Evolutionary conservation across 192 early-diverging fungal genomes (phyloP).

Genomic region (Linnemannia hyalina): DNA sequence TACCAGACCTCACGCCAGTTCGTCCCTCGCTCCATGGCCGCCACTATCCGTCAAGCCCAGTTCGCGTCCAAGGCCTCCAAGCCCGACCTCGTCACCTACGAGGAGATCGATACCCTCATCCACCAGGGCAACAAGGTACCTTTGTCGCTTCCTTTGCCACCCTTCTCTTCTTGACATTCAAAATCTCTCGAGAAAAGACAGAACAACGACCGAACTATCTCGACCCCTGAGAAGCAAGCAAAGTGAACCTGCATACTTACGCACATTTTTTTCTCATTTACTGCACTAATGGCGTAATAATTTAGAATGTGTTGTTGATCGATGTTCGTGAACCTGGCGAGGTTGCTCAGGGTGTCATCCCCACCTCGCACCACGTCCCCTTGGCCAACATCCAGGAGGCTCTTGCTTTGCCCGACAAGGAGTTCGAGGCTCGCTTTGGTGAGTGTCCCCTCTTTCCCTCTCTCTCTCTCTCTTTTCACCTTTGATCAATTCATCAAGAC

Average conservation of each 20-base stretch:
- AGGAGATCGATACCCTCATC: slow-evolving; percentile 52
- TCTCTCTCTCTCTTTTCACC: background rate
- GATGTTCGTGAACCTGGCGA: slow-evolving; percentile 79
- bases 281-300: background rate
- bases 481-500: background rate
- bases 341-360: slow-evolving; percentile 71
- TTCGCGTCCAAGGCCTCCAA: slow-evolving; percentile 33
- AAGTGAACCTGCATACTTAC: too few species aligned
- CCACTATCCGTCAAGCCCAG: slow-evolving; percentile 40
- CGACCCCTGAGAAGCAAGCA: too few species aligned
- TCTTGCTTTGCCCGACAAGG: slow-evolving; percentile 54
- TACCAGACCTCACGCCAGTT: slow-evolving; percentile 54
- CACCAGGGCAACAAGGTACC: slow-evolving; percentile 43
- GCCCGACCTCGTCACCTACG: slow-evolving; percentile 46
- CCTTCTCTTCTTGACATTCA: background rate
- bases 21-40: slow-evolving; percentile 43
- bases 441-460: slow-evolving; percentile 4
- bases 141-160: background rate
- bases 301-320: slow-evolving; percentile 64
- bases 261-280: background rate
- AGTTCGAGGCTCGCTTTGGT: slow-evolving; percentile 57
- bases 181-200: too few species aligned
- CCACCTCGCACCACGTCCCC: slow-evolving; percentile 76
- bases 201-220: too few species aligned
- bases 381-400: slow-evolving; percentile 69